Percentiles rank a stretch among this genome's conserved stretches.
Evolutionary conservation across 768 basidiomycete species (phyloP).

Genomic region (Auriscalpium microsporum): DNA sequence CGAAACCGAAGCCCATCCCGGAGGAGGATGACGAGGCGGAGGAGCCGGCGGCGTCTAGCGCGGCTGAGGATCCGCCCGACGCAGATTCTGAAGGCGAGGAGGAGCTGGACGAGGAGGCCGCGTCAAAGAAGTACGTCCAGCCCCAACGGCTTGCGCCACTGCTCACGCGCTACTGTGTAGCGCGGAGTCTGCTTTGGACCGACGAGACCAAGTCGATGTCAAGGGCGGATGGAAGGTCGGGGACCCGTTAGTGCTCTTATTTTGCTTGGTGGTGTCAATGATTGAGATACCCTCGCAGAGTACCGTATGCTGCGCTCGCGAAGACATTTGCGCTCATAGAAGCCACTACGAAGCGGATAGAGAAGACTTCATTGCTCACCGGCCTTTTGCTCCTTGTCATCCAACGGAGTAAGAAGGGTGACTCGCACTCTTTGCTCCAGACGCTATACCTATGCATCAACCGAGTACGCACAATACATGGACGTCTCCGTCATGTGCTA

Average conservation of each 20-base stretch:
- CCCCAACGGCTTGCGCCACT: background rate
- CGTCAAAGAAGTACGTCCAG: conserved; percentile 55
- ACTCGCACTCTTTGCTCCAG: conserved; percentile 70
- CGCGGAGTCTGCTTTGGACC: conserved; percentile 59
- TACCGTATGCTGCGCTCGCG: conserved; percentile 90
- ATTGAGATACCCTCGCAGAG: conserved; percentile 34
- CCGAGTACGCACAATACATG: conserved; percentile 43
- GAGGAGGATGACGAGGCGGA: conserved; percentile 13
- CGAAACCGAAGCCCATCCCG: background rate
- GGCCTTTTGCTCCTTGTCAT: conserved; percentile 87
- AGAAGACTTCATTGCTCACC: conserved; percentile 85
- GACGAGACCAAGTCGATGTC: conserved; percentile 63
- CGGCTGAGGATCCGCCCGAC: conserved; percentile 19
- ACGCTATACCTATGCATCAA: conserved; percentile 96
- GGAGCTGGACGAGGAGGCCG: conserved; percentile 35
- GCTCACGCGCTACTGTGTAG: conserved; percentile 26
- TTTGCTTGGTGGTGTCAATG: background rate
- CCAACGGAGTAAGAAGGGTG: conserved; percentile 68
- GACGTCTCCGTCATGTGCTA: background rate
- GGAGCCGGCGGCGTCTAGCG: conserved; percentile 11
- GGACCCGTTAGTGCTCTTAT: conserved; percentile 53
- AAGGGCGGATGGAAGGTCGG: conserved; percentile 79
- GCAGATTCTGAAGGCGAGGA: conserved; percentile 31
- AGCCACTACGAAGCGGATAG: conserved; percentile 88
- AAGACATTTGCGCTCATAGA: conserved; percentile 87